Base-by-base conservation (phyloP, 1,284 basidiomycete genomes). In the Fomitopsis pinicola region DNA sequence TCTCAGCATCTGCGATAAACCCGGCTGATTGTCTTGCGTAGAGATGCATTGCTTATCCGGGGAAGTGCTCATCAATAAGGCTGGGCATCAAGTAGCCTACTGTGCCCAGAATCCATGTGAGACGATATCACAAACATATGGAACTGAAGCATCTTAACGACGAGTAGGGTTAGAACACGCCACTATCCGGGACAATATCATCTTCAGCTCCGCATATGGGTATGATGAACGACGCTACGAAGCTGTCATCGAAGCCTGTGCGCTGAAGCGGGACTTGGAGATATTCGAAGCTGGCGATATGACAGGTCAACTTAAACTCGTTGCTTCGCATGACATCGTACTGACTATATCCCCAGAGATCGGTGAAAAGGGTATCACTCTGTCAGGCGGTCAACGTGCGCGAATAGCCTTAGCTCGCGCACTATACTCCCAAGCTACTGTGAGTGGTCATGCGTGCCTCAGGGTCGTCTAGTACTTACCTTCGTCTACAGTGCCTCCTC, bases 371-470 rank as follows among this genome's bases (percentile, higher is more conserved):
- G 92, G 92, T n/a, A 84, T 88, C 45, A 87, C 85, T 0, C 70
- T 89, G 42, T 89, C 87, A 53, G 94, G 94, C 36, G 94, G 93
- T 1, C 93, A 95, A 70, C 84, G 93, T 62, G 89, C 90, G 4
- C 81, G 91, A 30, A 82, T 94, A 52, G 89, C 87, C 15, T 77
- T 91, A 40, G 88, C 87, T 15, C 79, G 87, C 38, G 85, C 86
- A 0, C 72, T 89, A 59, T 89, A 89, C 69, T 87, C 86, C 22
- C 78, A 80, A 62, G 86, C 87, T 9, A 80, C 82, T 69, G 80
- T 87, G 73, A 40, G 67, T 61, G 9, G 4, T 17, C 42, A 57
- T 59, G 35, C 45, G 8, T 33, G 22, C 33, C 19, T 12, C 56
- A 59, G 26, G 44, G 12, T 35, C 5, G n/a, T 38, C 28, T 17